These are phyloP conservation scores for Wallacemonas rigidus DNA, from an alignment of 208 protist species.

Conservation along the genomic window DNA sequence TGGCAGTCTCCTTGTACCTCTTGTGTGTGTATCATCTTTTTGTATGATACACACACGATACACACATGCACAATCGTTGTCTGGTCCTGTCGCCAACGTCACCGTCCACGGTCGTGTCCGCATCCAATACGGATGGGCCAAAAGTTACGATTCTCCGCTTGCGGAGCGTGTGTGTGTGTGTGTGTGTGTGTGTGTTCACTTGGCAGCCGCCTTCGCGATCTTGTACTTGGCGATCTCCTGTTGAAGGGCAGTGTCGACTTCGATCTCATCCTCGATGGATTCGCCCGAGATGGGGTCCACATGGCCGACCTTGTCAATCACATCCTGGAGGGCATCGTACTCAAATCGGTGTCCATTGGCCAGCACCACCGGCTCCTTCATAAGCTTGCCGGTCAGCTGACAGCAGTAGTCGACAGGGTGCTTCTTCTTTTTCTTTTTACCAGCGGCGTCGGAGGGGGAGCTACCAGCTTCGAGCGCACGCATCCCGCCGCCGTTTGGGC, in stretches of 20 bases:
- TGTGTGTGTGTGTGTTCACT: constrained; percentile 3
- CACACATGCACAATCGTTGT: no score
- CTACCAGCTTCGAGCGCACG: background rate
- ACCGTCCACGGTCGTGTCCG: no score
- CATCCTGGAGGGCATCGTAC: constrained; percentile 72
- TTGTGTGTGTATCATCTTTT: no score
- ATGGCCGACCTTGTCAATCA: constrained; percentile 82
- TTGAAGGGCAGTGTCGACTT: constrained; percentile 72
- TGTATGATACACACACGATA: no score
- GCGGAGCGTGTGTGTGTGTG: background rate
- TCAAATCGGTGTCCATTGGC: constrained; percentile 80
- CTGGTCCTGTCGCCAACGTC: no score
- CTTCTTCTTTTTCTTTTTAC: constrained; percentile 51
- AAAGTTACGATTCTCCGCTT: no score
- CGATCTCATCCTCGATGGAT: constrained; percentile 60
- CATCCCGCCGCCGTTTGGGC: background rate
- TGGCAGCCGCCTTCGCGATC: constrained; percentile 51
- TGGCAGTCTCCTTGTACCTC: no score
- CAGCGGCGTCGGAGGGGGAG: background rate
- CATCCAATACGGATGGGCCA: no score
- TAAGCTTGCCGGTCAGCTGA: constrained; percentile 84
- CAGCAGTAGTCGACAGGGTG: constrained; percentile 80
- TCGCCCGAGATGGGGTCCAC: constrained; percentile 84
- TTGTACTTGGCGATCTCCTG: constrained; percentile 85
- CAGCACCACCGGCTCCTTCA: constrained; percentile 86